Percentiles rank a stretch among this genome's conserved stretches.
Conservation (phyloP, 306 rosid genomes). For the Sesbania bispinosa region DNA sequence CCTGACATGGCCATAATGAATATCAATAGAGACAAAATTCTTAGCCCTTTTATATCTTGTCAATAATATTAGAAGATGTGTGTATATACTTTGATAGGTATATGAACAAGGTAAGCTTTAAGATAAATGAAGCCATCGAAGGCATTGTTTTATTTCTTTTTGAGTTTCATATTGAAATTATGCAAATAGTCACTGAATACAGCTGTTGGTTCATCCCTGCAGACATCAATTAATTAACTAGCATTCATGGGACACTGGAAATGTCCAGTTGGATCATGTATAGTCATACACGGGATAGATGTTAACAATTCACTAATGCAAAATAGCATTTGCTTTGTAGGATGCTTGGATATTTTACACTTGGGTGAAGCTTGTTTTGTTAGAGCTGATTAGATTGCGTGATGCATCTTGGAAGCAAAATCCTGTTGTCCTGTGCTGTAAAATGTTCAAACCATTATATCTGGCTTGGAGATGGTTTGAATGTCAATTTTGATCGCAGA, state of each 20-base stretch:
- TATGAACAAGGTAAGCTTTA: background rate
- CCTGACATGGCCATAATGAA: background rate
- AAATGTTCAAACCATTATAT: conserved; percentile 15
- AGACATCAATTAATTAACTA: background rate
- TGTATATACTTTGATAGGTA: background rate
- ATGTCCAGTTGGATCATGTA: background rate
- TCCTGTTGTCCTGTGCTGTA: conserved; percentile 11
- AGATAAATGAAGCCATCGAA: background rate
- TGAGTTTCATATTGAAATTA: no score
- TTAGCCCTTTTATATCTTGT: background rate
- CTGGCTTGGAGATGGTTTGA: conserved; percentile 20
- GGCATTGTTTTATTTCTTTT: background rate
- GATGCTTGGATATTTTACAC: conserved; percentile 45
- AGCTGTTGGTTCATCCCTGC: background rate
- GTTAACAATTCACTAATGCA: conserved; percentile 12
- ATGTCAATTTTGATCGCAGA: background rate
- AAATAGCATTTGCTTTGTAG: conserved; percentile 22
- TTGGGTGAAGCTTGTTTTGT: conserved; percentile 25
- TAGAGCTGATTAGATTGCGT: background rate
- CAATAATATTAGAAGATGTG: background rate
- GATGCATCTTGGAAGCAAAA: conserved; percentile 9
- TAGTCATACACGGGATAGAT: no score
- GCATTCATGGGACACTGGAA: background rate
- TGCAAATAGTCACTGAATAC: background rate
- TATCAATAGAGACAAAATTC: background rate